phyloP scores from a whole-genome alignment of 1,284 basidiomycete genomes.

The Phylloporus sp. region DNA sequence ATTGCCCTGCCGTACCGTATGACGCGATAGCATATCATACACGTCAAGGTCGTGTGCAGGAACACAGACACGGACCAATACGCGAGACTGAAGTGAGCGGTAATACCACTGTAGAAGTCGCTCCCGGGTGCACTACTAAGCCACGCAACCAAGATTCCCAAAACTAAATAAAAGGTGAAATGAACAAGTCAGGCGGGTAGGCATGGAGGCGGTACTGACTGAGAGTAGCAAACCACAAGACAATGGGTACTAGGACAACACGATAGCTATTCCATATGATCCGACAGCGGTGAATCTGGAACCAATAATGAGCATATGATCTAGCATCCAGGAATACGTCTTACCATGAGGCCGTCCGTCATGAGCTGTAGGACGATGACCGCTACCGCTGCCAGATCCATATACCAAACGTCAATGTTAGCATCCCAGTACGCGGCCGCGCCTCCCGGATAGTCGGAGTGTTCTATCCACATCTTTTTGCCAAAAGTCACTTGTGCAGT shows the following conservation, averaged over 20 bases:
- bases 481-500: too few species aligned
- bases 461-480: too few species aligned
- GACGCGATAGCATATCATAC: too few species aligned
- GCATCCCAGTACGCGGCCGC: too few species aligned
- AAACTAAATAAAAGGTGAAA: not conserved
- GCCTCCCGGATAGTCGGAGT: too few species aligned
- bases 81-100: not conserved
- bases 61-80: constrained; percentile 1
- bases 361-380: not conserved
- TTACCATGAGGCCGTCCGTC: not conserved
- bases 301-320: not conserved
- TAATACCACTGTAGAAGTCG: not conserved
- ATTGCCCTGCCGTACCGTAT: too few species aligned
- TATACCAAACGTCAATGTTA: not conserved
- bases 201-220: not conserved
- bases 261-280: not conserved
- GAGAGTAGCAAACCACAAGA: not conserved
- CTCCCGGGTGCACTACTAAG: not conserved
- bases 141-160: not conserved
- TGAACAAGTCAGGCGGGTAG: too few species aligned
- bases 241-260: too few species aligned
- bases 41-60: not conserved
- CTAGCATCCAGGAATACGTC: not conserved
- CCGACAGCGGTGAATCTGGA: too few species aligned
- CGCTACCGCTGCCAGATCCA: not conserved